Conservation (phyloP, 2,329 filamentous ascomycete genomes). For the Ophiocordyceps australis region DNA sequence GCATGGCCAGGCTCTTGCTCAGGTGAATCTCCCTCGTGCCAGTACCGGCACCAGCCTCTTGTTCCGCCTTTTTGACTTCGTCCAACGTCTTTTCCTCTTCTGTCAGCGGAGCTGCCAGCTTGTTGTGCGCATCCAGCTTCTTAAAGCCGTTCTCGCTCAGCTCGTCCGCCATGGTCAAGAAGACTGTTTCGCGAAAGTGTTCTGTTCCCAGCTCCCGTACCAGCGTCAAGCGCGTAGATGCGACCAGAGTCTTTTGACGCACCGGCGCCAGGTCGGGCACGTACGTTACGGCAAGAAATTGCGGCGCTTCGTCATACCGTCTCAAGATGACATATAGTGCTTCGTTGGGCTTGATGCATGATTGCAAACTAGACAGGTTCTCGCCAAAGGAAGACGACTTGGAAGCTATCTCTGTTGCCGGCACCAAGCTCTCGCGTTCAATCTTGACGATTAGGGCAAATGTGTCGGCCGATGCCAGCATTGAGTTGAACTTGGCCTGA, state of each 20-base stretch:
- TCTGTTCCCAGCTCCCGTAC: constrained; percentile 62
- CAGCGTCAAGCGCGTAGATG: constrained; percentile 57
- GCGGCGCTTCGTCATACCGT: constrained; percentile 36
- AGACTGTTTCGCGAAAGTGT: constrained; percentile 60
- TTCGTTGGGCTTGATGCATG: constrained; percentile 45
- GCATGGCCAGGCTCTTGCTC: constrained; percentile 37
- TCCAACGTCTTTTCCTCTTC: constrained; percentile 58
- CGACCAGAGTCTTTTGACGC: constrained; percentile 76
- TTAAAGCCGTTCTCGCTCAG: constrained; percentile 51
- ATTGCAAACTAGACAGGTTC: constrained; percentile 44
- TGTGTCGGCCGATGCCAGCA: constrained; percentile 41
- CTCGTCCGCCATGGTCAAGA: constrained; percentile 52
- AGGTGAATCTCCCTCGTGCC: constrained; percentile 37
- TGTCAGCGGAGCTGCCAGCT: constrained; percentile 51
- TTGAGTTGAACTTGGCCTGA: constrained; percentile 49
- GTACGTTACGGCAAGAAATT: constrained; percentile 56
- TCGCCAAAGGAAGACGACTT: constrained; percentile 37
- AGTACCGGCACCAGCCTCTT: constrained; percentile 54
- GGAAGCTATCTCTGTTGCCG: constrained; percentile 34
- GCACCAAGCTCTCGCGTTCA: constrained; percentile 46
- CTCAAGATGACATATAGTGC: constrained; percentile 63
- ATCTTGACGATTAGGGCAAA: constrained; percentile 61
- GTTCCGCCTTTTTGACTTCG: constrained; percentile 58
- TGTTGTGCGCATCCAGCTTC: constrained; percentile 51
- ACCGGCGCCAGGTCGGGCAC: constrained; percentile 64